phyloP scores from a whole-genome alignment of 208 protist species.

The Crithidia sp. region DNA sequence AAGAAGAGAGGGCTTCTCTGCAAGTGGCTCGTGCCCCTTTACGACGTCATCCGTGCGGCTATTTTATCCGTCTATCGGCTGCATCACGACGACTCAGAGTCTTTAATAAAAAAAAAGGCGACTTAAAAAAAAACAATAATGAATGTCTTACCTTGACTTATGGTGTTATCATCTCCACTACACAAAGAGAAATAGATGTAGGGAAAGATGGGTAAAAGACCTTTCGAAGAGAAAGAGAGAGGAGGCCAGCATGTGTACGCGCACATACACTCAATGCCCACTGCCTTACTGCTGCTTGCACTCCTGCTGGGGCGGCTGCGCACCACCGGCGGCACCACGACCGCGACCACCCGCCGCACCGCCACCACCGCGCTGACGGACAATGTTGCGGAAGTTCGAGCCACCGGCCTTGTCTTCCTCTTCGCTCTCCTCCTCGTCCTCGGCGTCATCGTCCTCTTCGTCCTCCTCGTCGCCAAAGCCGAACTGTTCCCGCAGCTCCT shows the following conservation, averaged over 20 bases:
- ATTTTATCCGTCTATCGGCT: no score
- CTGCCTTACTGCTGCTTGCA: conserved; percentile 84
- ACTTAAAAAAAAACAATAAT: conserved; percentile 3
- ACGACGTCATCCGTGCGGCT: no score
- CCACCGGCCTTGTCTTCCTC: conserved; percentile 32
- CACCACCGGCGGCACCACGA: conserved; percentile 9
- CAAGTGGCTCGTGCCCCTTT: no score
- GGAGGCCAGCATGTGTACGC: background rate
- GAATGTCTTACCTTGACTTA: background rate
- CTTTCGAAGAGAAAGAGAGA: no score
- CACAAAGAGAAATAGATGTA: conserved; percentile 26
- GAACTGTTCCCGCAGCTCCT: conserved; percentile 40
- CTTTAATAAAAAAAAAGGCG: background rate
- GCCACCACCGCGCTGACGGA: conserved; percentile 22
- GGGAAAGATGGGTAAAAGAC: background rate
- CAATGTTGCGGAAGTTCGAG: conserved; percentile 31
- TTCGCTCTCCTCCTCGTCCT: conserved; percentile 59
- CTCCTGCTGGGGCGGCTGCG: conserved; percentile 44
- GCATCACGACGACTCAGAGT: background rate
- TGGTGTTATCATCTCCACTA: background rate
- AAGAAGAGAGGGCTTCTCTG: no score
- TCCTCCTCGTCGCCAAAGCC: conserved; percentile 43
- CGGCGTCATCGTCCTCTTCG: conserved; percentile 64
- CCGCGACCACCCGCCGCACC: conserved; percentile 3
- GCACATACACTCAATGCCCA: background rate